A percentile compares a stretch with the other conserved stretches of the same genome.
These are phyloP conservation scores for Flaveria trinervia DNA, from an alignment of 129 eudicot species.

Conservation along the genomic window DNA sequence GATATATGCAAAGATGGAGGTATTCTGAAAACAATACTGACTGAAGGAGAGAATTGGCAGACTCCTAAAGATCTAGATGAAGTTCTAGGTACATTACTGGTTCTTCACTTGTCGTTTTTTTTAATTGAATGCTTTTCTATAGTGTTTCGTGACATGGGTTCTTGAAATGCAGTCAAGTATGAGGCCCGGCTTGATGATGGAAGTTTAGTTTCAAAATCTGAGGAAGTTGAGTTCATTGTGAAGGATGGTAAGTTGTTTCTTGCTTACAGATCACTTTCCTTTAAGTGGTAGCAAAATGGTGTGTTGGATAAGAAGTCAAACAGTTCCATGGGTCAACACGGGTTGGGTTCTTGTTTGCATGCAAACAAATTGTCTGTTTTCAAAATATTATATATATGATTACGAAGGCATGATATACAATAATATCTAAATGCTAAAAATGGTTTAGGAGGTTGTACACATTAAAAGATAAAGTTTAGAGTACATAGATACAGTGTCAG, in stretches of 20 bases:
- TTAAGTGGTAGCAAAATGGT: background rate
- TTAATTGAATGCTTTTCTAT: background rate
- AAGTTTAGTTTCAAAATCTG: slow-evolving; percentile 43
- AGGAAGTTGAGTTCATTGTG: slow-evolving; percentile 46
- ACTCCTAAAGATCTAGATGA: slow-evolving; percentile 67
- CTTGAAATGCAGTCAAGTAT: slow-evolving; percentile 53
- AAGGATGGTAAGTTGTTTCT: slow-evolving; percentile 44
- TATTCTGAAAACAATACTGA: slow-evolving; percentile 55
- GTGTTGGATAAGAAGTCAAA: too few species aligned
- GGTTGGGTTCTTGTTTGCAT: background rate
- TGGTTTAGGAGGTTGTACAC: background rate
- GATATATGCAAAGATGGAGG: slow-evolving; percentile 77
- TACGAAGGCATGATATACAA: background rate
- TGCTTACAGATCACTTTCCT: background rate
- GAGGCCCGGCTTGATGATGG: slow-evolving; percentile 65
- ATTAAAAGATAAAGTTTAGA: too few species aligned
- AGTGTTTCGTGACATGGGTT: background rate
- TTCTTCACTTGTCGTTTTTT: slow-evolving; percentile 3
- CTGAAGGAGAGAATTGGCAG: slow-evolving; percentile 83
- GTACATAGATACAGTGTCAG: too few species aligned
- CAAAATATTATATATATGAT: background rate
- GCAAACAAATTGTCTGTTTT: background rate
- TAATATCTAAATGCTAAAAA: background rate
- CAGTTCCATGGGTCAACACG: too few species aligned
- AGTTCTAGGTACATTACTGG: slow-evolving; percentile 49